Conservation (phyloP, 2,329 filamentous ascomycete genomes). For the Colletotrichum plurivorum region DNA sequence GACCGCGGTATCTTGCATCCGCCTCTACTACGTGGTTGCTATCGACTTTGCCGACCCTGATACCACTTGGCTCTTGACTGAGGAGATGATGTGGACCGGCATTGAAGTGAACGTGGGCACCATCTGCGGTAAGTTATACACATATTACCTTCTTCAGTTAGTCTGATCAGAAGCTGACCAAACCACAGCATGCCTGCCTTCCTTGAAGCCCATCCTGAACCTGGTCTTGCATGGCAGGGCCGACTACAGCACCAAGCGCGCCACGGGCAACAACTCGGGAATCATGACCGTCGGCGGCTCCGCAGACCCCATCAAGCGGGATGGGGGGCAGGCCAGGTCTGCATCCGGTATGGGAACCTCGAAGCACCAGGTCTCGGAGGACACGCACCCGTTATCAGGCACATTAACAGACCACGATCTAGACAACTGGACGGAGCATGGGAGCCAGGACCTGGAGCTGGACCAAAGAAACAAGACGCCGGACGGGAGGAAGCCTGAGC, state of each 20-base stretch:
- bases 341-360: constrained; percentile 5
- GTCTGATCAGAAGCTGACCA: background rate
- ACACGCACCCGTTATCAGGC: background rate
- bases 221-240: background rate
- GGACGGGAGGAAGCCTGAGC: background rate
- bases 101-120: constrained; percentile 44
- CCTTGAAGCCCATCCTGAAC: constrained; percentile 9
- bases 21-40: constrained; percentile 37
- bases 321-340: background rate
- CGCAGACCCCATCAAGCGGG: background rate
- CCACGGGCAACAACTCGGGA: background rate
- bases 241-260: background rate
- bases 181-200: constrained; percentile 3
- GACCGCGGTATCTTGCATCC: constrained; percentile 41
- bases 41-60: constrained; percentile 41
- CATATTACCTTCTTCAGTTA: no score
- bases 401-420: background rate
- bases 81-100: constrained; percentile 42
- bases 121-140: constrained; percentile 34
- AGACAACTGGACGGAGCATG: background rate
- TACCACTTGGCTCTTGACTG: constrained; percentile 45
- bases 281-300: constrained; percentile 5
- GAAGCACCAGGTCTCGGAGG: background rate
- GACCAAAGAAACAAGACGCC: background rate
- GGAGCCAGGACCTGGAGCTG: background rate